phyloP scores from a whole-genome alignment of 768 basidiomycete genomes.

The Boletellus sp. region DNA sequence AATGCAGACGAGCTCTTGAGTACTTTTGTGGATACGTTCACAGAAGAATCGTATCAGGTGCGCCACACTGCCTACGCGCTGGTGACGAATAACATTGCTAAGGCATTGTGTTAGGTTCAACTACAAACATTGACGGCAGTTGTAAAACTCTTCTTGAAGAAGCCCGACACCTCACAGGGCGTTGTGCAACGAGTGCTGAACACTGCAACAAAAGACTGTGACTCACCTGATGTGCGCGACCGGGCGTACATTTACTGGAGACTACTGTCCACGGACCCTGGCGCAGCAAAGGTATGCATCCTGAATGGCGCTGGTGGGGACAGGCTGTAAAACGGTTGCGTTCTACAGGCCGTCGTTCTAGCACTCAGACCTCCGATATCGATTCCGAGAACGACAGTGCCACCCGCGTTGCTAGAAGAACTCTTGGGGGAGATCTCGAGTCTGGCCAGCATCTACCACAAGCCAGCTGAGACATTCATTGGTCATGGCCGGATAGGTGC shows the following conservation, averaged over 20 bases:
- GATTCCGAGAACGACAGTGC: conserved; percentile 85
- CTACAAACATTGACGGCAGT: conserved; percentile 88
- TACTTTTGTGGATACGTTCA: conserved; percentile 89
- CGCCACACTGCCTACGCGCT: background rate
- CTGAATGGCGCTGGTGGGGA: background rate
- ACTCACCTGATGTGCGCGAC: conserved; percentile 94
- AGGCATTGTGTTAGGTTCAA: conserved; percentile 49
- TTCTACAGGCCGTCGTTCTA: conserved; percentile 74
- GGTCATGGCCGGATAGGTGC: conserved; percentile 87
- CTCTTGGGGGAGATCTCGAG: conserved; percentile 85
- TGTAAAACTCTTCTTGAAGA: conserved; percentile 94
- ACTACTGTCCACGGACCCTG: conserved; percentile 89
- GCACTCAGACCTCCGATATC: conserved; percentile 92
- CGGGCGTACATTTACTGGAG: conserved; percentile 99
- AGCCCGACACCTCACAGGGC: conserved; percentile 88
- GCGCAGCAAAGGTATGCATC: conserved; percentile 79
- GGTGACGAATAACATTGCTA: background rate
- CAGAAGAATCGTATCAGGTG: conserved; percentile 90
- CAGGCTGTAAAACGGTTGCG: background rate
- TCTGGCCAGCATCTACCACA: conserved; percentile 95
- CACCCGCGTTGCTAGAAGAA: conserved; percentile 85
- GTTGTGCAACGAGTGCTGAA: conserved; percentile 90
- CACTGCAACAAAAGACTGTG: conserved; percentile 95
- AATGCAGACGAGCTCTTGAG: conserved; percentile 92
- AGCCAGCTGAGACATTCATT: conserved; percentile 93